A percentile compares a stretch with the other conserved stretches of the same genome.
Evolutionary conservation across 176 grass and related monocot genomes (phyloP).

Genomic region (Zea mays): Zm-B73-REFERENCE-NAM-5.0 NC_050097.1:140989001-140989500

Average conservation of each 20-base stretch:
- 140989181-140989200: neutral
- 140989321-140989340: neutral
- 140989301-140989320: constrained; percentile 37
- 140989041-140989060: neutral
- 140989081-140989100: constrained; percentile 59
- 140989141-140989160: constrained; percentile 32
- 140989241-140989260: neutral
- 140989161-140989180: constrained; percentile 25
- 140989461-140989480: too few relatives aligned
- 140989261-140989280: constrained; percentile 65
- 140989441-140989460: too few relatives aligned
- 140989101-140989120: constrained; percentile 83
- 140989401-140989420: too few relatives aligned
- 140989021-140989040: neutral
- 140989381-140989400: too few relatives aligned
- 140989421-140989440: too few relatives aligned
- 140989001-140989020: neutral
- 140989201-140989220: neutral
- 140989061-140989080: constrained; percentile 9
- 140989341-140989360: too few relatives aligned
- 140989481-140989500: too few relatives aligned
- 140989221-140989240: neutral
- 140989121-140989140: constrained; percentile 77
- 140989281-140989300: constrained; percentile 54
- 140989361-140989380: too few relatives aligned